A percentile compares a stretch with the other conserved stretches of the same genome.
These are phyloP conservation scores for Dothistroma septosporum DNA, from an alignment of 2,329 filamentous ascomycete genomes.

Conservation along the genomic window DNA sequence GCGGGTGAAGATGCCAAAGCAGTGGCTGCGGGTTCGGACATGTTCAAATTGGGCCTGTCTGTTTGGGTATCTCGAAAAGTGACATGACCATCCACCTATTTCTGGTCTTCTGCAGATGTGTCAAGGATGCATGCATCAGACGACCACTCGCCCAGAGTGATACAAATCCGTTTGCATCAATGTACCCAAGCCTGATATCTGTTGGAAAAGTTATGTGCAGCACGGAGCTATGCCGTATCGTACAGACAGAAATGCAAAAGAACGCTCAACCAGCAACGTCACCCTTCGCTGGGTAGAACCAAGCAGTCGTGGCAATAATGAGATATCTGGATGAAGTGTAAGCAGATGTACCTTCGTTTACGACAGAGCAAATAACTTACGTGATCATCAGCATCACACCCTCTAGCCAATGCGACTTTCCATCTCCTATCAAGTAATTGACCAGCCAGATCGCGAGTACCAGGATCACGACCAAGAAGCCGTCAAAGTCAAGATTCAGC, in stretches of 20 bases:
- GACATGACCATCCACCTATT: too few relatives aligned
- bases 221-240: too few relatives aligned
- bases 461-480: slow-evolving; percentile 72
- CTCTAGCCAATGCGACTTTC: slow-evolving; percentile 52
- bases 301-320: slow-evolving; percentile 59
- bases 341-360: background rate
- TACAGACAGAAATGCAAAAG: too few relatives aligned
- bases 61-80: slow-evolving; percentile 3
- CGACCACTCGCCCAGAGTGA: too few relatives aligned
- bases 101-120: background rate
- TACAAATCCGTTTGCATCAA: too few relatives aligned
- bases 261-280: slow-evolving; percentile 18
- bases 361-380: background rate
- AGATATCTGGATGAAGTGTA: slow-evolving; percentile 40
- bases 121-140: background rate
- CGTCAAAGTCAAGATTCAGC: slow-evolving; percentile 79
- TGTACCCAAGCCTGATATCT: too few relatives aligned
- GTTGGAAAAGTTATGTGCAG: too few relatives aligned
- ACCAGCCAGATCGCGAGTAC: slow-evolving; percentile 56
- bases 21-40: background rate
- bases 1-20: too few relatives aligned
- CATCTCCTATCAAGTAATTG: slow-evolving; percentile 58
- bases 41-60: background rate
- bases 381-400: slow-evolving; percentile 49
- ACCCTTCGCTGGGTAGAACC: slow-evolving; percentile 41